These are phyloP conservation scores for Davidsoniella australis DNA, from an alignment of 2,329 filamentous ascomycete species.

Conservation along the genomic window DNA sequence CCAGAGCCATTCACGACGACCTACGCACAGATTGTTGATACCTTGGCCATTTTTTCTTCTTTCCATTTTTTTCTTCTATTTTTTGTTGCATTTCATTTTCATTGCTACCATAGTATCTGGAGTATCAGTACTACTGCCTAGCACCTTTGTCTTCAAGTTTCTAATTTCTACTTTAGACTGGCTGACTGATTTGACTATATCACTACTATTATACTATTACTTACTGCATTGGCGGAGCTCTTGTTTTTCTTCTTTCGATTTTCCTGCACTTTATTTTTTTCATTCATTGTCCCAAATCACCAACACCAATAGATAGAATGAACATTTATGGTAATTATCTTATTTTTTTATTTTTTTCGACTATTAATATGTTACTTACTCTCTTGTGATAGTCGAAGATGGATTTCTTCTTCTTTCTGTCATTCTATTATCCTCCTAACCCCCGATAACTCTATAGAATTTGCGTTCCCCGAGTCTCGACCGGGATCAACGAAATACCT, in stretches of 20 bases:
- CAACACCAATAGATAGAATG: too few species aligned
- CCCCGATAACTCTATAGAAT: too few species aligned
- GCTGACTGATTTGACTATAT: background rate
- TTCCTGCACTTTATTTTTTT: background rate
- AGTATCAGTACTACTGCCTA: too few species aligned
- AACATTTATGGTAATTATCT: too few species aligned
- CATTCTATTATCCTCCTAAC: too few species aligned
- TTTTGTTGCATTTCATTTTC: background rate
- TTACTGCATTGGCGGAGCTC: background rate
- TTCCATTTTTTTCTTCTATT: background rate
- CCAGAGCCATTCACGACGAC: too few species aligned
- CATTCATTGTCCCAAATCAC: too few species aligned
- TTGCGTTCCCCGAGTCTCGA: conserved; percentile 23
- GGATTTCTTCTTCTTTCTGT: too few species aligned
- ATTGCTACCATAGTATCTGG: background rate
- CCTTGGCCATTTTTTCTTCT: background rate
- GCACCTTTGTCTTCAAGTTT: background rate
- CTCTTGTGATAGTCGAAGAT: too few species aligned
- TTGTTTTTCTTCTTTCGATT: background rate
- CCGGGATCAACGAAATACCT: conserved; percentile 42
- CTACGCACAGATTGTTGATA: background rate
- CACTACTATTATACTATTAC: background rate
- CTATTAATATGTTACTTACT: too few species aligned
- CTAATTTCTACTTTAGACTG: background rate
- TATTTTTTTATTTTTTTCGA: too few species aligned